Evolutionary conservation across 1,139 yeast species (phyloP).

Genomic region (Taphrina populina): DNA sequence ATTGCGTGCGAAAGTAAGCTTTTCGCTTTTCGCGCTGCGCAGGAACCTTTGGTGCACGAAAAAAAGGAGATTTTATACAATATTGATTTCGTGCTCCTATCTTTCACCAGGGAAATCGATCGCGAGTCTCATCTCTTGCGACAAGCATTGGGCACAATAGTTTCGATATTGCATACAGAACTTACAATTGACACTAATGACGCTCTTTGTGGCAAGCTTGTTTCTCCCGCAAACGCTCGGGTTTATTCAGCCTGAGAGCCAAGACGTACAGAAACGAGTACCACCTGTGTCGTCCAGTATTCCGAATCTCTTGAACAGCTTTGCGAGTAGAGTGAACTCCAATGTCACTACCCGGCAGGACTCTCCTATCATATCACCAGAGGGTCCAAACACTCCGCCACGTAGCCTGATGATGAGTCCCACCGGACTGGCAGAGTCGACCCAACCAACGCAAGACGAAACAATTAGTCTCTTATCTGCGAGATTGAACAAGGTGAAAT

Average conservation of each 20-base stretch:
- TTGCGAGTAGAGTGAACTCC: conserved; percentile 14
- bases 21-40: too few species aligned
- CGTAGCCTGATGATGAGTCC: not conserved
- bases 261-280: not conserved
- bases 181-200: conserved; percentile 13
- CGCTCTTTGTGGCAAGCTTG: conserved; percentile 17
- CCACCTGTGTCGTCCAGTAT: conserved; percentile 1
- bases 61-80: too few species aligned
- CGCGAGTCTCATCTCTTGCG: too few species aligned
- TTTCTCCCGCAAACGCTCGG: conserved; percentile 27
- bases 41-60: too few species aligned
- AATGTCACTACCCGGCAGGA: conserved; percentile 7
- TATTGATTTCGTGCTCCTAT: too few species aligned
- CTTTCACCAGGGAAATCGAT: too few species aligned
- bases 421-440: not conserved
- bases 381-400: not conserved
- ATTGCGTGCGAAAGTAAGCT: too few species aligned
- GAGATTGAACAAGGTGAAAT: conserved; percentile 3
- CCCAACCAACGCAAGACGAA: not conserved
- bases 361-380: conserved; percentile 1
- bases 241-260: conserved; percentile 5
- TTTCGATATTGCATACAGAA: too few species aligned
- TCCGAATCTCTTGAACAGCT: conserved; percentile 23
- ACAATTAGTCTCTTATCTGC: conserved; percentile 7
- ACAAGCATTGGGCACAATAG: too few species aligned